Percentiles rank a stretch among this genome's conserved stretches.
Conservation (phyloP, 2,329 filamentous ascomycete genomes). For the Claviceps pusilla region DNA sequence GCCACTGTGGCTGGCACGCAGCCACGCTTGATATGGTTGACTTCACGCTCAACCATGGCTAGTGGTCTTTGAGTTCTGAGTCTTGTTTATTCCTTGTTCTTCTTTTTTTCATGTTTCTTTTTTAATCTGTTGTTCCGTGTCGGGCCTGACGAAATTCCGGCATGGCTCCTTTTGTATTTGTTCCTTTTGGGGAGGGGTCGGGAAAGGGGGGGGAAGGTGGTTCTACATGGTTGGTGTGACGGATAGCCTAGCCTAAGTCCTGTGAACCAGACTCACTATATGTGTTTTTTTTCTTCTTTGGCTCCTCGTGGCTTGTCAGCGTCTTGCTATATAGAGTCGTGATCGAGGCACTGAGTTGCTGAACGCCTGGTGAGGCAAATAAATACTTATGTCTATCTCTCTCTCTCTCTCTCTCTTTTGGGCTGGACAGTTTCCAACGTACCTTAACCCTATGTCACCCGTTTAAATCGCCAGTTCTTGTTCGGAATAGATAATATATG, state of each 20-base stretch:
- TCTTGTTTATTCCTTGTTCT: not conserved
- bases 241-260: conserved; percentile 1
- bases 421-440: not conserved
- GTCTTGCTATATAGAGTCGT: not conserved
- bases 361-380: not conserved
- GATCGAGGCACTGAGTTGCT: not conserved
- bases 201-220: no score
- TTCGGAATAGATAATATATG: no score
- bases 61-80: conserved; percentile 2
- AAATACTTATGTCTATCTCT: not conserved
- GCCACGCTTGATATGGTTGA: conserved; percentile 5
- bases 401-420: not conserved
- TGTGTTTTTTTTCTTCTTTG: not conserved
- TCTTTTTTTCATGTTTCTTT: conserved; percentile 1
- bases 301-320: not conserved
- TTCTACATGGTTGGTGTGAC: not conserved
- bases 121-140: not conserved
- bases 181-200: no score
- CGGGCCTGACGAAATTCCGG: not conserved
- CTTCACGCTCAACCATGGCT: conserved; percentile 3
- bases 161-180: not conserved
- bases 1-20: conserved; percentile 6
- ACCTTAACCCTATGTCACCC: no score
- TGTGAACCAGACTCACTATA: not conserved
- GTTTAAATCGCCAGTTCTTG: no score